These are phyloP conservation scores for Mycena galericulata DNA, from an alignment of 768 basidiomycete genomes.

Conservation along the genomic window DNA sequence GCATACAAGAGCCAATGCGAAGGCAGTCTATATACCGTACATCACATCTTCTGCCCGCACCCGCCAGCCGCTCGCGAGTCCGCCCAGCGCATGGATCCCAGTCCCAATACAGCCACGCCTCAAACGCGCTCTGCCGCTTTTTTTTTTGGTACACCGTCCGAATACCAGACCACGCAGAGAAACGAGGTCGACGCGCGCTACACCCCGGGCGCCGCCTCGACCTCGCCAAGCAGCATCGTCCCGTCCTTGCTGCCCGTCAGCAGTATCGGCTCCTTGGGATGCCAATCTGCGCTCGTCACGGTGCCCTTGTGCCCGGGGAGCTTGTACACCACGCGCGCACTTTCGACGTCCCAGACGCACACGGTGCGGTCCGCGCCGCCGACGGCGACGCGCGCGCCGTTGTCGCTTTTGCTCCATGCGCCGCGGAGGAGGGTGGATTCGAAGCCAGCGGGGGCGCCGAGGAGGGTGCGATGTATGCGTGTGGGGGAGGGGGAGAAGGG, in stretches of 20 bases:
- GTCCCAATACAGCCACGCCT: too few relatives aligned
- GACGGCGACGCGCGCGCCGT: slow-evolving; percentile 84
- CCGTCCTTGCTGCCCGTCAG: slow-evolving; percentile 94
- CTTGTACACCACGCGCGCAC: slow-evolving; percentile 83
- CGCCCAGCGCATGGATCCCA: too few relatives aligned
- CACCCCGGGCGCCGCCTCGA: slow-evolving; percentile 72
- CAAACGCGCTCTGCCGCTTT: too few relatives aligned
- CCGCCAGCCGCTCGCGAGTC: too few relatives aligned
- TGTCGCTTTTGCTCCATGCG: slow-evolving; percentile 91
- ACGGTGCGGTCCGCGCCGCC: slow-evolving; percentile 92
- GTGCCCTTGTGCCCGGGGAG: slow-evolving; percentile 97
- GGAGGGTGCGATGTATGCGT: slow-evolving; percentile 81
- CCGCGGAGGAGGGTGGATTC: slow-evolving; percentile 88
- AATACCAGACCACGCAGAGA: background rate
- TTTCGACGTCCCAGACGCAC: slow-evolving; percentile 89
- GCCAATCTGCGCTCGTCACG: slow-evolving; percentile 95
- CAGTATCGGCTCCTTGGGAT: slow-evolving; percentile 96
- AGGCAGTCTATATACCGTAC: too few relatives aligned
- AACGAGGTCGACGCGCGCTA: slow-evolving; percentile 34
- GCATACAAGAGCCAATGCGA: too few relatives aligned
- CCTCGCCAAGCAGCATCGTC: slow-evolving; percentile 92
- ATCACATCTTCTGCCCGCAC: too few relatives aligned
- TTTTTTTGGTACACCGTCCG: too few relatives aligned
- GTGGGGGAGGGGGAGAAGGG: slow-evolving; percentile 92
- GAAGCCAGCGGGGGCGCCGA: slow-evolving; percentile 94